Base-by-base conservation (phyloP, 2,329 filamentous ascomycete genomes). In the Scorias spongiosa region DNA sequence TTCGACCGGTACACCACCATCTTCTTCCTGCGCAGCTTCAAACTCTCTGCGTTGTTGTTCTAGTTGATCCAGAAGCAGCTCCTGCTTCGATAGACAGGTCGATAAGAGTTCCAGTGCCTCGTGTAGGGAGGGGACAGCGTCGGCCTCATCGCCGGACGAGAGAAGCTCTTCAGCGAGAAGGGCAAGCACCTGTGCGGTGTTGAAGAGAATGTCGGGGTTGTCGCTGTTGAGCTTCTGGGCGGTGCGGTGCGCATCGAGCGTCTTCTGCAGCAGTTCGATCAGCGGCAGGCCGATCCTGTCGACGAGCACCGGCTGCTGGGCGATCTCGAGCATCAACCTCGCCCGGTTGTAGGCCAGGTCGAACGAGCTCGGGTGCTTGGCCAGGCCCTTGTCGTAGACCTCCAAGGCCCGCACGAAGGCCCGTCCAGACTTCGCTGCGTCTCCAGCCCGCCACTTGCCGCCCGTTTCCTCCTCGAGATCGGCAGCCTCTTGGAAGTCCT, bases 261-360 rank as follows among this genome's bases (percentile, higher is more conserved):
- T 75, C 46, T 74, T 68, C 36, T 72, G 65, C 17, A 85, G 60
- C 18, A 78, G 65, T n/a, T 73, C 68, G 2, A 70, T 54, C 10
- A 71, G 60, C 15, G 72, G 65, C 2, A 66, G 64, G 0, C 72
- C 70, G n/a, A 84, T 61, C 46, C 78, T 69, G 2, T 68, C 61
- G n/a, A 75, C 65, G 15, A 85, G 64, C 47, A 74, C 70, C 3
- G 74, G 72, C 57, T 84, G 75, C 49, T 82, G 80, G 15, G 77
- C 76, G 46, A 84, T 72, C 55, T 81, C 77, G 55, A 82, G 78
- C 58, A 84, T 73, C 29, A 84, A 69, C 48, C 79, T 71, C 20
- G 81, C 80, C 75, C 82, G 84, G 60, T 85, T 85, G 59, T 85
- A 85, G 10, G 80, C 80, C 30, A 85, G 67, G 61, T 85, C 81